A percentile compares a stretch with the other conserved stretches of the same genome.
Evolutionary conservation across 1,139 yeast species (phyloP).

Genomic region (Geotrichum klebahnii): DNA sequence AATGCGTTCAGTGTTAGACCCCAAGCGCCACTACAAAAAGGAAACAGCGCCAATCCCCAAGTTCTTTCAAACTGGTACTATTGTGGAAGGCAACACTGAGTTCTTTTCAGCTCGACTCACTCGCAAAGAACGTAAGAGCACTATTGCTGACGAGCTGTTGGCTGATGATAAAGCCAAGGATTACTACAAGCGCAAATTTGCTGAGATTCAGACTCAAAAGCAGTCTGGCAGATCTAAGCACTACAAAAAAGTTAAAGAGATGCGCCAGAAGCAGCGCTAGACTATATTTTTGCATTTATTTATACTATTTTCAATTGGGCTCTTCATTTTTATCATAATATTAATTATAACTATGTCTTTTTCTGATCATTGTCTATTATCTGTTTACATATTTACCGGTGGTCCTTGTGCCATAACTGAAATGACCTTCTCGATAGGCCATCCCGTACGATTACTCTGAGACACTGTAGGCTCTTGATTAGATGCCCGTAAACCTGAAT

Average conservation of each 20-base stretch:
- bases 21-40: slow-evolving; percentile 90
- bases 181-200: slow-evolving; percentile 80
- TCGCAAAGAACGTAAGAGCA: slow-evolving; percentile 67
- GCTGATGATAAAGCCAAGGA: slow-evolving; percentile 64
- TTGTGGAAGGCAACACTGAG: slow-evolving; percentile 77
- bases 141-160: slow-evolving; percentile 77
- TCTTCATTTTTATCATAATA: background rate
- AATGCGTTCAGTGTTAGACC: slow-evolving; percentile 88
- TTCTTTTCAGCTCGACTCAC: slow-evolving; percentile 67
- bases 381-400: no score
- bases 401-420: slow-evolving; percentile 32
- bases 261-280: slow-evolving; percentile 49
- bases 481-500: slow-evolving; percentile 24
- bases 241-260: slow-evolving; percentile 61
- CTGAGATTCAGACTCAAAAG: slow-evolving; percentile 69
- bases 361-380: no score
- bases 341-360: background rate
- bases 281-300: background rate
- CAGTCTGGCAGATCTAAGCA: slow-evolving; percentile 72
- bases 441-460: slow-evolving; percentile 24
- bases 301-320: slow-evolving; percentile 15
- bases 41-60: slow-evolving; percentile 80
- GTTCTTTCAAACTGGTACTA: slow-evolving; percentile 82
- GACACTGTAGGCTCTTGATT: slow-evolving; percentile 12
- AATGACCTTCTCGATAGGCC: slow-evolving; percentile 34